phyloP scores from a whole-genome alignment of 257 asterid genomes.

The Dorcoceras hygrometricum region DNA sequence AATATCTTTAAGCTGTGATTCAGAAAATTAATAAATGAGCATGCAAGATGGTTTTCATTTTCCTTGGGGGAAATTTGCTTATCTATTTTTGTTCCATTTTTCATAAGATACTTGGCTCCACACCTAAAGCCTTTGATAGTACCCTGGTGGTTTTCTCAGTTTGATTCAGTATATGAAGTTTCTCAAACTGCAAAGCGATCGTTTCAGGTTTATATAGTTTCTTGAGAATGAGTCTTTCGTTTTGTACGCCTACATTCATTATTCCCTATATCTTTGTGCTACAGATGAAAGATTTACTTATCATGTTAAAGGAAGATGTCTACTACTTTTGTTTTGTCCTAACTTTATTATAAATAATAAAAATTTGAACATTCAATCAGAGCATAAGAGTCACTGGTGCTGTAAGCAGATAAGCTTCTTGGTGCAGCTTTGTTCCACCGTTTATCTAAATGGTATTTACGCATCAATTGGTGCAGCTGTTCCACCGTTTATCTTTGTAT shows the following conservation, averaged over 20 bases:
- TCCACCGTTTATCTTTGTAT: background rate
- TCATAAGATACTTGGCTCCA: conserved; percentile 94
- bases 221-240: conserved; percentile 20
- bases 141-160: conserved; percentile 99
- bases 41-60: conserved; percentile 19
- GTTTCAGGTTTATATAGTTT: conserved; percentile 69
- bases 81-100: conserved; percentile 30
- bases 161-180: conserved; percentile 84
- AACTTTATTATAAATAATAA: background rate
- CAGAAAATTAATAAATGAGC: background rate
- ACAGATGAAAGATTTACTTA: conserved; percentile 11
- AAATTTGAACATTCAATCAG: conserved; percentile 10
- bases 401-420: conserved; percentile 1
- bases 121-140: conserved; percentile 85
- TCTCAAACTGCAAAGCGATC: conserved; percentile 93
- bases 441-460: background rate
- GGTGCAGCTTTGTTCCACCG: background rate
- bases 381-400: conserved; percentile 3
- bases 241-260: conserved; percentile 10
- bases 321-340: background rate
- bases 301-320: background rate
- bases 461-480: conserved; percentile 7
- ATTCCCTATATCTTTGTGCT: conserved; percentile 9
- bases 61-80: conserved; percentile 8
- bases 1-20: background rate